Evolutionary conservation across 306 rosid genomes (phyloP).

Genomic region (Lathyrus oleraceus): DNA sequence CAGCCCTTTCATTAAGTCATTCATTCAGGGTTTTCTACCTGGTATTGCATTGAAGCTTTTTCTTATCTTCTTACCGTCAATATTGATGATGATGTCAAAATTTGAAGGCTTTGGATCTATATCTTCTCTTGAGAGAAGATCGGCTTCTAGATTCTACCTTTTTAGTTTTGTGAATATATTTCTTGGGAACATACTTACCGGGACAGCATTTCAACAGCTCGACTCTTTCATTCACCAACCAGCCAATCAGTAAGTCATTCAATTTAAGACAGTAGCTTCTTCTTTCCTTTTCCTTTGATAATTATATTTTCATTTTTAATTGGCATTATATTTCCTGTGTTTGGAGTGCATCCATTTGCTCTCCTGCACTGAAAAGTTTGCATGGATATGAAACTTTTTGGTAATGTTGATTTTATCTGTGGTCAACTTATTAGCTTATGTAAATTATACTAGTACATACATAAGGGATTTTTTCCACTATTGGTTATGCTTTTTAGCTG

Average conservation of each 20-base stretch:
- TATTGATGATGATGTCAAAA: constrained; percentile 99
- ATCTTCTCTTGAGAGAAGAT: constrained; percentile 85
- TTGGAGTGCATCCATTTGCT: constrained; percentile 7
- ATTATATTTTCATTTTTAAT: neutral
- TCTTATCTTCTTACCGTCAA: constrained; percentile 86
- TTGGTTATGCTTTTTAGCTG: constrained; percentile 29
- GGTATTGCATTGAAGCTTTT: constrained; percentile 91
- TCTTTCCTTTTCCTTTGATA: neutral
- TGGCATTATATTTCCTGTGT: constrained; percentile 13
- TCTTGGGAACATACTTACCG: constrained; percentile 84
- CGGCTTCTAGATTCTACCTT: constrained; percentile 86
- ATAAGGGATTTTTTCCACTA: neutral
- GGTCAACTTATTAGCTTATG: neutral
- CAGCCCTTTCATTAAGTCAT: constrained; percentile 70
- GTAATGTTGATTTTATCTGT: neutral
- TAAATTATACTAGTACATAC: neutral
- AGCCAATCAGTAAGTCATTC: constrained; percentile 62
- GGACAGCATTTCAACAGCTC: constrained; percentile 86
- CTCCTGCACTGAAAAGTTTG: neutral
- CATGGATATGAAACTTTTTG: constrained; percentile 9
- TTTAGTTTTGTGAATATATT: constrained; percentile 84
- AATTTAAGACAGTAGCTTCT: constrained; percentile 10
- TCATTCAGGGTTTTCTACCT: constrained; percentile 86
- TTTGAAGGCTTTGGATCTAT: constrained; percentile 77
- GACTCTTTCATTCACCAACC: constrained; percentile 65